Evolutionary conservation across 345 rosid genomes (phyloP), one percentile per base, ranked within the genome.

Genomic region (Excoecaria cochinchinensis): DNA sequence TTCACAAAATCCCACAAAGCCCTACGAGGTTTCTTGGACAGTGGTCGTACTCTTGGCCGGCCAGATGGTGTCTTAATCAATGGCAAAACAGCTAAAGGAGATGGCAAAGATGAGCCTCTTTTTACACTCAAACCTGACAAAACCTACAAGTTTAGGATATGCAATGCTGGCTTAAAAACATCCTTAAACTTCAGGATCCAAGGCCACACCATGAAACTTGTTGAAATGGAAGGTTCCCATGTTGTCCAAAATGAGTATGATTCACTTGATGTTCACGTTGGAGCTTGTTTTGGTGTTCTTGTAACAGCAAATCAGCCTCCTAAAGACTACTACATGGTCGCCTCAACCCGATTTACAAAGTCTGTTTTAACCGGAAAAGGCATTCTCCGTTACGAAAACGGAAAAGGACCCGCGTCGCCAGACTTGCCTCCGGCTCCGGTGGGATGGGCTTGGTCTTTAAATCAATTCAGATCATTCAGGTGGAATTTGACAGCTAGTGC

Each of bases 381-480:
- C 2, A 64, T 64, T 44, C 39, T 64, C 21, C 14, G 69, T 0
- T 64, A 64, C 24, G 17, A 48, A 9, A 64, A 64, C 17, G 69
- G 69, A 8, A 64, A 64, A 39, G 69, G 69, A 15, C 69, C 69
- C 6, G 69, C 69, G 5, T 64, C 69, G 0, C 48, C 48, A 0
- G 50, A 64, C 19, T 14, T 64, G 12, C 69, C 69, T 39, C 48
- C 46, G 7, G 69, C 69, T 4, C 69, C 69, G 7, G 69, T 64
- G 9, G 69, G 69, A 16, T 64, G 69, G 69, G 69, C 69, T 64
- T 64, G 69, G 69, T 64, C 69, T 8, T 24, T 64, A 8, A 64
- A 64, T 40, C 69, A 64, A 40, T 64, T 64, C 69, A 48, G 69
- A 1, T 64, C 69, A 22, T 64, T 64, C 69, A 40, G 69, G 19